Evolutionary conservation across 2,329 filamentous ascomycete species (phyloP), one percentile per base, ranked within the genome.

Genomic region (Fusarium pseudonygamai): DNA sequence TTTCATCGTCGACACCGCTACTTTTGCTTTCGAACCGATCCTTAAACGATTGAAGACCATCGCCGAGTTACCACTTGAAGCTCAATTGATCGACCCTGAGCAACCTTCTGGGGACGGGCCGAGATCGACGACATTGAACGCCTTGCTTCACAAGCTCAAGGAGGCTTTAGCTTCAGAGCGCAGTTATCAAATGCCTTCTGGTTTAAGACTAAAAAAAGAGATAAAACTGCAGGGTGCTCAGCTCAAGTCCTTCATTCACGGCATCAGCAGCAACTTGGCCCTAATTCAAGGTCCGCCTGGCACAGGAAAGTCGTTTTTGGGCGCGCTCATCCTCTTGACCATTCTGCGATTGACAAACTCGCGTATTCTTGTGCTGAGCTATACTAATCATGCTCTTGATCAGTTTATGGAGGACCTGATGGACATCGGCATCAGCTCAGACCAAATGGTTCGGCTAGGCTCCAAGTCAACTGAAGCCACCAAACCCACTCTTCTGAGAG

Each of bases 221-320:
- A 71, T 78, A 0, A 15, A 22, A 0, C 49, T 81, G 2, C 32
- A 67, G 7, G 75, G 69, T 9, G 80, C 91, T 0, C 92, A 94
- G 73, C 80, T 85, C 0, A 73, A 82, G 1, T 91, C 91, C 3
- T 77, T 94, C 1, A 68, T 89, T 6, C 79, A 85, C 22, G 88
- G 89, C 0, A 74, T 95, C 0, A 82, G 78, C 0, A 86, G 86
- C 13, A 80, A 81, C 1, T 79, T 94, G 1, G 89, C 88, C 53
- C 78, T 91, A 0, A 92, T 95, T 4, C 92, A 94, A 82, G 93
- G 93, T 0, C 93, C 93, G 3, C 93, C 93, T 73, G 92, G 91
- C 0, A 95, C 92, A 0, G 93, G 93, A 3, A 95, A 95, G 73
- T 93, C 92, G 0, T 93, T 93, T 69, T 87, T 93, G 6, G 93